Evolutionary conservation across 768 basidiomycete species (phyloP).

Genomic region (Tubosaeta sp.): DNA sequence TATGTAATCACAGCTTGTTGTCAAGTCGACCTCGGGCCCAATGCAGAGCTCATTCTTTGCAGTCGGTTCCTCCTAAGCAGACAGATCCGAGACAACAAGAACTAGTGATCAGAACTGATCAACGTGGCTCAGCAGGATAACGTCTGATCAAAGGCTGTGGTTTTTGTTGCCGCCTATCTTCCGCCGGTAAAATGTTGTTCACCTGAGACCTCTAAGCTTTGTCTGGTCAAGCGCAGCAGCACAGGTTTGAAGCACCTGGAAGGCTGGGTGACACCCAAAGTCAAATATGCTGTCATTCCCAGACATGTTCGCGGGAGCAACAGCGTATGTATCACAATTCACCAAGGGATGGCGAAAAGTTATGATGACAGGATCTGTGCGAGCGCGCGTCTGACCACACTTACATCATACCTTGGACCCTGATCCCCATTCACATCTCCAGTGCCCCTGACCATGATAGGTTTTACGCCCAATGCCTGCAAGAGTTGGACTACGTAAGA

Average conservation of each 20-base stretch:
- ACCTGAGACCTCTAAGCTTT: too few relatives aligned
- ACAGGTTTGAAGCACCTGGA: neutral
- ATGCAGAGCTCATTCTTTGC: neutral
- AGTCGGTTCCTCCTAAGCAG: neutral
- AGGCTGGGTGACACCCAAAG: neutral
- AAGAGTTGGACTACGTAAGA: constrained; percentile 3
- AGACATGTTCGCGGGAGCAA: constrained; percentile 5
- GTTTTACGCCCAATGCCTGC: constrained; percentile 58
- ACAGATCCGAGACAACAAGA: neutral
- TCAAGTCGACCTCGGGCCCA: neutral
- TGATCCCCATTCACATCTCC: constrained; percentile 15
- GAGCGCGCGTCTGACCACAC: constrained; percentile 42
- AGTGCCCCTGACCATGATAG: constrained; percentile 43
- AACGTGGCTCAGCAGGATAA: neutral
- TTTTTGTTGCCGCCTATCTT: neutral
- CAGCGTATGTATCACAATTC: neutral
- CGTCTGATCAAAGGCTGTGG: neutral
- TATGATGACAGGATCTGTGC: constrained; percentile 24
- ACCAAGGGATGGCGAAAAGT: neutral
- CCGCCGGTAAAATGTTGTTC: neutral
- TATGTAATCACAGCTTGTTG: neutral
- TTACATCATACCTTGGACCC: constrained; percentile 42
- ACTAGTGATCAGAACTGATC: neutral
- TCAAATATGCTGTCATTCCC: neutral
- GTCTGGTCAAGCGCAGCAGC: neutral